phyloP scores from a whole-genome alignment of 192 early-diverging fungal genomes.

The Coemansia sp. region DNA sequence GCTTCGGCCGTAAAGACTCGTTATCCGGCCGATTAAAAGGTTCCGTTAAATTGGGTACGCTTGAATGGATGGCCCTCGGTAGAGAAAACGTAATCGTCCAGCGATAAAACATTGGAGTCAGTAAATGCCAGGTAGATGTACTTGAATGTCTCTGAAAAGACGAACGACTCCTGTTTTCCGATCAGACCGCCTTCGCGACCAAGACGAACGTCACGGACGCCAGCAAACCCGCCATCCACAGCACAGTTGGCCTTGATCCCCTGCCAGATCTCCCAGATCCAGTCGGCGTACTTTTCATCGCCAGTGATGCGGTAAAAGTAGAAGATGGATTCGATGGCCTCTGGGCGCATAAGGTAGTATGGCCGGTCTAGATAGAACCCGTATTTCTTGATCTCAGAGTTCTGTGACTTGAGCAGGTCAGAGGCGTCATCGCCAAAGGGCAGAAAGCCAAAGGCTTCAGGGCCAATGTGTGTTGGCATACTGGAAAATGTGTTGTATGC shows the following conservation, averaged over 20 bases:
- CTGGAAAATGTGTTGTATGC: constrained; percentile 47
- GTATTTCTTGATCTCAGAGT: constrained; percentile 44
- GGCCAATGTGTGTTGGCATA: constrained; percentile 52
- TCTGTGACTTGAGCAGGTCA: constrained; percentile 31
- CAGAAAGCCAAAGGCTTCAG: constrained; percentile 54
- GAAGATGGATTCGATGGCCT: constrained; percentile 89
- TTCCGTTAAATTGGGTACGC: constrained; percentile 46
- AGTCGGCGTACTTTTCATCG: constrained; percentile 73
- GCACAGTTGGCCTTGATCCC: constrained; percentile 77
- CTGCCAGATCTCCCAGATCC: constrained; percentile 85
- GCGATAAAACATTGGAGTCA: constrained; percentile 63
- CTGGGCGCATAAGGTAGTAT: constrained; percentile 77
- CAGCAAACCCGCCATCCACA: constrained; percentile 68
- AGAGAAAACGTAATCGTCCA: constrained; percentile 90
- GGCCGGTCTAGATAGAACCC: constrained; percentile 51
- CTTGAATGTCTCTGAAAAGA: constrained; percentile 95
- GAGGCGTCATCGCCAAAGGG: constrained; percentile 44
- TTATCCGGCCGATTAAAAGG: constrained; percentile 20
- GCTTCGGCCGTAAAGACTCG: not conserved
- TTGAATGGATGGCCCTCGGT: constrained; percentile 92
- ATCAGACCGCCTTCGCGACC: constrained; percentile 38
- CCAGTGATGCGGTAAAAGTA: constrained; percentile 87
- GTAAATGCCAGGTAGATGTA: constrained; percentile 89
- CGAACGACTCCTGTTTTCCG: constrained; percentile 67
- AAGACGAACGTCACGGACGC: constrained; percentile 50